Evolutionary conservation across 169 alveolate genomes (phyloP).

Genomic region (Eimeria maxima): DNA sequence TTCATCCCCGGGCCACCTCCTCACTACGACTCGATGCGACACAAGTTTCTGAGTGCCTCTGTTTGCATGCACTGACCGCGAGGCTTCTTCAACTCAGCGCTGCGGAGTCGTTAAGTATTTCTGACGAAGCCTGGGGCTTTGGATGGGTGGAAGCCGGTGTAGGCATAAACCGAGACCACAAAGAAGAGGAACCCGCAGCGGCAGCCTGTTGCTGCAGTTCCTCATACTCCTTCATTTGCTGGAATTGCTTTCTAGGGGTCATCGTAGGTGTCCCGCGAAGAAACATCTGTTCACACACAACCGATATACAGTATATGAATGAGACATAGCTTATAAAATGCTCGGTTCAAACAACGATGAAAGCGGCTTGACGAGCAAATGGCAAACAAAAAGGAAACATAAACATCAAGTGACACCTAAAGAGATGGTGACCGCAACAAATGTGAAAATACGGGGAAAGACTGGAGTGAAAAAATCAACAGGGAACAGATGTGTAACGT

Average conservation of each 20-base stretch:
- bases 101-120: slow-evolving; percentile 51
- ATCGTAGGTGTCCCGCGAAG: slow-evolving; percentile 53
- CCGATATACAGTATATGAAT: too few species aligned
- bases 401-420: background rate
- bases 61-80: background rate
- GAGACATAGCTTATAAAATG: background rate
- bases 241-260: slow-evolving; percentile 82
- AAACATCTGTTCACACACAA: slow-evolving; percentile 54
- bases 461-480: background rate
- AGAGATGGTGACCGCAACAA: background rate
- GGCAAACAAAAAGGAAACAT: background rate
- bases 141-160: background rate
- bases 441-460: background rate
- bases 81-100: slow-evolving; percentile 44
- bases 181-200: slow-evolving; percentile 31
- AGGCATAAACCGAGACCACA: slow-evolving; percentile 68
- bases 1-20: background rate
- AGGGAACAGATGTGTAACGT: background rate
- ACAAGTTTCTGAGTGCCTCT: background rate
- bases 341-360: background rate
- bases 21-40: too few species aligned
- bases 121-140: slow-evolving; percentile 26
- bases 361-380: background rate
- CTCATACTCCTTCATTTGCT: slow-evolving; percentile 75
- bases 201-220: slow-evolving; percentile 75